Base-by-base conservation (phyloP, 495 filamentous ascomycete species). In the Trypethelium eluteriae region DNA sequence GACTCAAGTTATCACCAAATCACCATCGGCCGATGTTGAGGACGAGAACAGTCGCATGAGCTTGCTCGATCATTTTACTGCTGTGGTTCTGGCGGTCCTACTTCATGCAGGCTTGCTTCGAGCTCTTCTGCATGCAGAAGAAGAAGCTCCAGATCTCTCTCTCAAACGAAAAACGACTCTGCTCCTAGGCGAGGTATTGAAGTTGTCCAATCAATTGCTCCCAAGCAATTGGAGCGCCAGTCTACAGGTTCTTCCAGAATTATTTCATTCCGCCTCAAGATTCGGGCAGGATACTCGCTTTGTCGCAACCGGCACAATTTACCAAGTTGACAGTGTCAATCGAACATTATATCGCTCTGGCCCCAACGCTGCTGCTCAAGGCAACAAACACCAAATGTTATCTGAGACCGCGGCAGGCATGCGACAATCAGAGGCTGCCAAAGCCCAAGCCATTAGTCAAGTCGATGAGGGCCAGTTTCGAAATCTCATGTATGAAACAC, bases 261-360 rank as follows among this genome's bases (percentile, higher is more conserved):
- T 98, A 10, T 86, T 98, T 62, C 78, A 85, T 36, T 83, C 89
- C 4, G 93, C 92, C 3, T 82, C 90, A 4, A 82, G 84, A 64
- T 90, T 91, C 66, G 80, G 82, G 12, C 78, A 83, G 38, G 85
- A 91, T 7, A 85, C 85, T n/a, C 86, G 89, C 64, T 92, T 91
- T 68, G 80, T 88, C 53, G 89, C 92, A 18, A 90, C 90, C 1
- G 86, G 89, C 2, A 92, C 92, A 4, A 90, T 98, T 44, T 98
- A 97, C 74, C 94, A 98, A 73, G 93, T 98, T 5, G 95, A 96
- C 76, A 97, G 94, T 72, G 90, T 98, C 66, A 98, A 93, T 76
- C 86, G 91, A 67, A 98, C 93, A 1, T 78, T 98, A 10, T 91
- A 96, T 73, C 85, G 95, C 62, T 95, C 92, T 38, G 81, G 73